Evolutionary conservation across 257 asterid species (phyloP).

Genomic region (Lantana camara): DNA sequence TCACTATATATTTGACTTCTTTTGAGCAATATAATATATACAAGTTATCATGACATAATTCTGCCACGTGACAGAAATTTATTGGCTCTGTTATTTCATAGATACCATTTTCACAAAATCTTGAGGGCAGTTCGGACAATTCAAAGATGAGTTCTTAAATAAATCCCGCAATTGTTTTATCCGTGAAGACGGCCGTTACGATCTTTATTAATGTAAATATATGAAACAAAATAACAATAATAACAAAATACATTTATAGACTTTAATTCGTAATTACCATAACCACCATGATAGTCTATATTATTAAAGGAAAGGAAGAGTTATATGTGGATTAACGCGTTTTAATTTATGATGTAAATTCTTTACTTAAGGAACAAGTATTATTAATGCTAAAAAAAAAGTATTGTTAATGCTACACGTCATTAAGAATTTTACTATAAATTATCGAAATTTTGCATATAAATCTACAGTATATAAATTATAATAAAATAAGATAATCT

Average conservation of each 20-base stretch:
- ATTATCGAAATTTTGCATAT: background rate
- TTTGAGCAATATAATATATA: no score
- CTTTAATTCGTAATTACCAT: background rate
- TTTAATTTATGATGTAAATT: background rate
- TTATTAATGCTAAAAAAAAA: no score
- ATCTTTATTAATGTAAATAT: background rate
- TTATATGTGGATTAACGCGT: background rate
- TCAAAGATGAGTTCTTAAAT: constrained; percentile 9
- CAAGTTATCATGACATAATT: background rate
- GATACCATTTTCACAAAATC: background rate
- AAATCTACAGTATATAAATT: background rate
- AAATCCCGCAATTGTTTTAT: background rate
- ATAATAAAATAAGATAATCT: background rate
- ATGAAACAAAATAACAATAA: background rate
- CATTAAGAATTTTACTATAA: background rate
- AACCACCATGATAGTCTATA: background rate
- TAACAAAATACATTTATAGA: background rate
- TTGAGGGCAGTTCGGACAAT: constrained; percentile 22
- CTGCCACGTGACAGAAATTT: constrained; percentile 2
- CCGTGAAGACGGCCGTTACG: constrained; percentile 30
- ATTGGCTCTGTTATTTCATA: background rate
- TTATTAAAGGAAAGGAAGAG: background rate
- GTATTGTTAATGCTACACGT: background rate
- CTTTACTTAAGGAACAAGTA: constrained; percentile 1
- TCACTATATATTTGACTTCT: no score